Conservation (phyloP, 202 grass and related monocot genomes). For the Musa balbisiana region DNA sequence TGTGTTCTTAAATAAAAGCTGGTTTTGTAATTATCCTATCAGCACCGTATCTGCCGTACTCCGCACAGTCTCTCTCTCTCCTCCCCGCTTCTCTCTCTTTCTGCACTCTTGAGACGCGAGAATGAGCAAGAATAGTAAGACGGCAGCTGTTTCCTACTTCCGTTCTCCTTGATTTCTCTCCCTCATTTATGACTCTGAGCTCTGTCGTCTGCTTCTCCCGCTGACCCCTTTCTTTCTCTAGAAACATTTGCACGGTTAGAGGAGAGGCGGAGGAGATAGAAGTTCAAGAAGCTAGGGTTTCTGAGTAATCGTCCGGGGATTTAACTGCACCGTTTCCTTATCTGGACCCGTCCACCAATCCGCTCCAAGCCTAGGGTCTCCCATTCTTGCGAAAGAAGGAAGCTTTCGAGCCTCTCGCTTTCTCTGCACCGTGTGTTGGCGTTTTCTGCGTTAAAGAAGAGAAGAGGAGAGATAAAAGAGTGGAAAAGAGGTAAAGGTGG, state of each 20-base stretch:
- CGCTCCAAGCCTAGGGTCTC: background rate
- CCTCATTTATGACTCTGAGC: conserved; percentile 9
- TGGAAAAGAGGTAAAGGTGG: background rate
- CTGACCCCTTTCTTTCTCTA: background rate
- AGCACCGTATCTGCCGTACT: background rate
- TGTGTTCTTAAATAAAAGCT: background rate
- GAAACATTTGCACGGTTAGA: background rate
- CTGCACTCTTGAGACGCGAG: background rate
- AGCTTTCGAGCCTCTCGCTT: background rate
- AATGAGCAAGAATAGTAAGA: background rate
- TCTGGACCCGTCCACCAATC: background rate
- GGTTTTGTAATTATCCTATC: conserved; percentile 11
- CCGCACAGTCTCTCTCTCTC: background rate
- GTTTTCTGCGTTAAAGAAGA: background rate
- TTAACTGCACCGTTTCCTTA: background rate
- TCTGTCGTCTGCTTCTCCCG: background rate
- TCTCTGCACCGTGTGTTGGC: background rate
- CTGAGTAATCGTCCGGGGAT: background rate
- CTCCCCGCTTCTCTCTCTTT: background rate
- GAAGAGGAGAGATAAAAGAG: background rate
- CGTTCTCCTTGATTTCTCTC: background rate
- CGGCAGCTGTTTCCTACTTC: background rate
- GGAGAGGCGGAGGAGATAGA: background rate
- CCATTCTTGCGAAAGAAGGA: background rate
- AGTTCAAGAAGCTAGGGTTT: background rate